phyloP scores from a whole-genome alignment of 495 filamentous ascomycete genomes.

The Collariella sp. region DNA sequence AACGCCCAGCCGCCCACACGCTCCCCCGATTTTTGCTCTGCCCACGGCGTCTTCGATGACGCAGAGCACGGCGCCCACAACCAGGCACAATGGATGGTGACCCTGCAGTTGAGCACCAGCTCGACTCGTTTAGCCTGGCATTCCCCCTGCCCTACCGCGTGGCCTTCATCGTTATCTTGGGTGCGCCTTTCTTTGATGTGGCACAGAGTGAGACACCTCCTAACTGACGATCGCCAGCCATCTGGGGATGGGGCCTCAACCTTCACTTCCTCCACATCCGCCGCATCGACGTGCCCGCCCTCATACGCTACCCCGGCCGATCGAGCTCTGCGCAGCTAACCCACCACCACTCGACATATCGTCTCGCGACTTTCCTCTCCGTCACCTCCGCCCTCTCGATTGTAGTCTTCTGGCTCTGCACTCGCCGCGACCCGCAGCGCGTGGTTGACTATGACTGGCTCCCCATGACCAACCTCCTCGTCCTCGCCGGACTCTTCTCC shows the following conservation, averaged over 20 bases:
- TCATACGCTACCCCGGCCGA: constrained; percentile 71
- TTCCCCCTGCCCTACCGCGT: constrained; percentile 83
- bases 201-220: not conserved
- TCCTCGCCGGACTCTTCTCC: constrained; percentile 60
- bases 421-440: constrained; percentile 53
- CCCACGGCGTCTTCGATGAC: constrained; percentile 18
- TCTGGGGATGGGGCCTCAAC: constrained; percentile 88
- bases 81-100: constrained; percentile 64
- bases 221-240: constrained; percentile 43
- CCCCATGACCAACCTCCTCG: constrained; percentile 67
- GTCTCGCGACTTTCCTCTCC: constrained; percentile 66
- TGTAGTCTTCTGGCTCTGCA: constrained; percentile 72
- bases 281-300: constrained; percentile 70
- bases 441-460: constrained; percentile 72
- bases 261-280: constrained; percentile 67
- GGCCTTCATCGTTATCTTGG: constrained; percentile 68
- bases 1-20: not conserved
- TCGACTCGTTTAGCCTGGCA: constrained; percentile 76
- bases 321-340: constrained; percentile 53
- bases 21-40: not conserved
- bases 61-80: constrained; percentile 2
- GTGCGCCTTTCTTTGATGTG: constrained; percentile 37
- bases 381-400: constrained; percentile 60
- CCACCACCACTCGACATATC: constrained; percentile 75
- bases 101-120: constrained; percentile 66